phyloP scores from a whole-genome alignment of 176 grass and related monocot species.

The Avena insularis region DNA sequence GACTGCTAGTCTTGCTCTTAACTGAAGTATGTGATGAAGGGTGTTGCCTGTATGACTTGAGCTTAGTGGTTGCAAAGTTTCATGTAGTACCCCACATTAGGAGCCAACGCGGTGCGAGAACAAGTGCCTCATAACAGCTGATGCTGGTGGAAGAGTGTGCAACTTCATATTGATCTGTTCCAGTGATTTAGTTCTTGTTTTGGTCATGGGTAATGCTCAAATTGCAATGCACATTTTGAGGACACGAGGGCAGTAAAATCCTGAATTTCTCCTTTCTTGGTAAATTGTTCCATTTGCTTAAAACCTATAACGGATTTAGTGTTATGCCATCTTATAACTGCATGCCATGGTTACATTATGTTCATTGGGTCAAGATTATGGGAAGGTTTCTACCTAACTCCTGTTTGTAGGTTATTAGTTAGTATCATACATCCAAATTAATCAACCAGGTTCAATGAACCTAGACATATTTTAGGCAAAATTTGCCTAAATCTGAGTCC shows the following conservation, averaged over 20 bases:
- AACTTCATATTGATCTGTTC: neutral
- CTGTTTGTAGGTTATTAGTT: slow-evolving; percentile 7
- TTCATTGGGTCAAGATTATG: neutral
- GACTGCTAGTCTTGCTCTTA: too few species aligned
- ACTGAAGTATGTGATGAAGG: neutral
- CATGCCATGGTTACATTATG: neutral
- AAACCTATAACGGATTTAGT: neutral
- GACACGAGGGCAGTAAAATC: neutral
- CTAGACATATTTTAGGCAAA: too few species aligned
- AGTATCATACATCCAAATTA: neutral
- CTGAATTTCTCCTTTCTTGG: neutral
- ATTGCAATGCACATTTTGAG: neutral
- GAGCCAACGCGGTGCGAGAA: slow-evolving; percentile 1
- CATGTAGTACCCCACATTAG: neutral
- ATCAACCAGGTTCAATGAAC: too few species aligned
- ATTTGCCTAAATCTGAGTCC: too few species aligned
- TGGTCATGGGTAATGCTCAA: neutral
- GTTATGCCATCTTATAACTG: neutral
- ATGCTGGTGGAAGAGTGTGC: neutral
- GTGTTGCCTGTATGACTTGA: slow-evolving; percentile 1
- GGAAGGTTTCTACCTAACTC: slow-evolving; percentile 2
- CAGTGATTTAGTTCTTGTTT: neutral
- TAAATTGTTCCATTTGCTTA: neutral
- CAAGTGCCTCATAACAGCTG: neutral
- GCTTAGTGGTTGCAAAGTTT: slow-evolving; percentile 10